Evolutionary conservation across 345 rosid genomes (phyloP), one percentile per base, ranked within the genome.

Genomic region (Mallotus nudiflorus): DNA sequence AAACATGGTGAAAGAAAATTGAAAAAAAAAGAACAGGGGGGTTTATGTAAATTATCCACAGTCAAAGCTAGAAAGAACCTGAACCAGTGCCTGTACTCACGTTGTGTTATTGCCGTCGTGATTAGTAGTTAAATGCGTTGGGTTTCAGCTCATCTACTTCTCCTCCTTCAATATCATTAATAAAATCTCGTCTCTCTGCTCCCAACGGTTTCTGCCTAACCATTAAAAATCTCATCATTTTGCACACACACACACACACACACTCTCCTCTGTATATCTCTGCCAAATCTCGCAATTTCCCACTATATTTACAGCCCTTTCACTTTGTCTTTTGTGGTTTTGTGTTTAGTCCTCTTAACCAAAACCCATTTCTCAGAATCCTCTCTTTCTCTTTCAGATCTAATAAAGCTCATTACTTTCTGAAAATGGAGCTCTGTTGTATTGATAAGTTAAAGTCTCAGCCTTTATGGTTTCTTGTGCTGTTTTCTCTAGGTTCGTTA

Each of bases 121-220:
- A 59, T 35, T 24, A 49, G 83, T 68, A 74, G 80, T 82, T 86
- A 78, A 85, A 73, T 78, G 67, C 55, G 90, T 84, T 73, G 77
- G 96, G 82, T 90, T 66, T 78, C 87, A 20, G 90, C 87, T 92
- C 90, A 87, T 76, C 96, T 50, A 82, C 92, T 77, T 78, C 44
- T 74, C 56, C 91, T 1, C 18, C 66, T 63, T n/a, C 3, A 63
- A 45, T 15, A 56, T 55, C 59, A 3, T 46, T 48, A 22, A 19
- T 75, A 22, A 69, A n/a, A 68, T 45, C 0, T 22, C 1, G 61
- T 45, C 0, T 39, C 4, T 31, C 59, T 28, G 13, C 56, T 12
- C 52, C 37, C 22, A n/a, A 16, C 73, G 28, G 29, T 40, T 20
- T 57, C 29, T 20, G 28, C 79, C 19, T 39, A 2, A 33, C 37